These are phyloP conservation scores for Rhamnella rubrinervis DNA, from an alignment of 331 rosid genomes.

Conservation along the genomic window DNA sequence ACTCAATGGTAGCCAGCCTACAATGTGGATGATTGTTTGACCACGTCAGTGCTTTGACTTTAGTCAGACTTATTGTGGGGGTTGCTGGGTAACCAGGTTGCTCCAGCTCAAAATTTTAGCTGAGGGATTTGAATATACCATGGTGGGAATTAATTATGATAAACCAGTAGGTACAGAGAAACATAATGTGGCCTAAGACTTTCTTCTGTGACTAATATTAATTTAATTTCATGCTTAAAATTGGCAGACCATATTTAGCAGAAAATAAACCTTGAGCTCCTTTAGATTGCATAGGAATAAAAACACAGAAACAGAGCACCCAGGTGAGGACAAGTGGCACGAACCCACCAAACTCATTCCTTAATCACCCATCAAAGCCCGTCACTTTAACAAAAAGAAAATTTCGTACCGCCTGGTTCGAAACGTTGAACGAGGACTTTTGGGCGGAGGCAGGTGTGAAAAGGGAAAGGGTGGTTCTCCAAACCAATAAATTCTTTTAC, in stretches of 20 bases:
- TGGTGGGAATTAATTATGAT: no score
- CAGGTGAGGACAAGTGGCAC: background rate
- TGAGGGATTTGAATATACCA: no score
- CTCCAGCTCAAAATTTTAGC: no score
- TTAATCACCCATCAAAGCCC: slow-evolving; percentile 1
- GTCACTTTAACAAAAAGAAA: background rate
- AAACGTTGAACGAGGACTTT: slow-evolving; percentile 4
- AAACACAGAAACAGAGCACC: no score
- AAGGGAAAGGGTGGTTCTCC: slow-evolving; percentile 12
- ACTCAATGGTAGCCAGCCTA: background rate
- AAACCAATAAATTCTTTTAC: background rate
- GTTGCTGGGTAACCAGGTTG: background rate
- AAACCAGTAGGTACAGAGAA: no score
- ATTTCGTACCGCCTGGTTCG: slow-evolving; percentile 1
- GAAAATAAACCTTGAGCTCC: background rate
- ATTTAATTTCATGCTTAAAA: no score
- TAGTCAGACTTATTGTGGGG: background rate
- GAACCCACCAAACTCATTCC: background rate
- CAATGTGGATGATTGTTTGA: slow-evolving; percentile 1
- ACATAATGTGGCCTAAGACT: no score
- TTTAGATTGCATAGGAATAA: background rate
- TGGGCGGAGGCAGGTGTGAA: slow-evolving; percentile 36
- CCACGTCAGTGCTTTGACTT: slow-evolving; percentile 3
- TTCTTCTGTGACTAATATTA: no score
- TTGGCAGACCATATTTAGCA: no score